Conservation (phyloP, 345 rosid genomes). For the Bruguiera sexangula region DNA sequence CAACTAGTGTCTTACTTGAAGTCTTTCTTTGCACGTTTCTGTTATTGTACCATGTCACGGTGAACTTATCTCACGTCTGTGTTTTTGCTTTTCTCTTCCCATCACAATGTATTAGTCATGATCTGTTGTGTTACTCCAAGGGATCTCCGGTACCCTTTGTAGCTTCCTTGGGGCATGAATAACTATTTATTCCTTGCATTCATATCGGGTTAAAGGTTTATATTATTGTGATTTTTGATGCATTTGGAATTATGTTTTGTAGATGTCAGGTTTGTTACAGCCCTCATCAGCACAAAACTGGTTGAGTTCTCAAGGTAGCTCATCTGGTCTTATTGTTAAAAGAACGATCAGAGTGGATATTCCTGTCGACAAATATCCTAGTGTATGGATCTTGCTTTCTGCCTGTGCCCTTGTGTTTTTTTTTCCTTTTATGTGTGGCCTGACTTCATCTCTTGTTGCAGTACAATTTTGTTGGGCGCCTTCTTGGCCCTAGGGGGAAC, state of each 20-base stretch:
- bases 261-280: constrained; percentile 63
- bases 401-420: not conserved
- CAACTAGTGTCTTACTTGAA: constrained; percentile 3
- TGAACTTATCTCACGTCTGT: not conserved
- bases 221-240: constrained; percentile 23
- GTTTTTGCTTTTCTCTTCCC: not conserved
- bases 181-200: not conserved
- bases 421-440: constrained; percentile 9
- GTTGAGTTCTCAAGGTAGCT: constrained; percentile 68
- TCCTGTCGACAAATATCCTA: constrained; percentile 81
- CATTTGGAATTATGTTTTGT: constrained; percentile 36
- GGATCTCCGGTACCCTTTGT: constrained; percentile 1
- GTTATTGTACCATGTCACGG: not conserved
- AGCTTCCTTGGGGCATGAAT: not conserved
- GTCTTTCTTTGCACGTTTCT: constrained; percentile 6
- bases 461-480: constrained; percentile 99
- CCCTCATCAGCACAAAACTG: constrained; percentile 71
- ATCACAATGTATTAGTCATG: not conserved
- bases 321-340: constrained; percentile 88
- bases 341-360: constrained; percentile 87
- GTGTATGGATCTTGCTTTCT: constrained; percentile 42
- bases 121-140: constrained; percentile 11
- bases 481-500: constrained; percentile 98
- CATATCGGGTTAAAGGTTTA: not conserved
- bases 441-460: constrained; percentile 36